Evolutionary conservation across 1,139 yeast species (phyloP).

Genomic region (Protomyces inouyei): DNA sequence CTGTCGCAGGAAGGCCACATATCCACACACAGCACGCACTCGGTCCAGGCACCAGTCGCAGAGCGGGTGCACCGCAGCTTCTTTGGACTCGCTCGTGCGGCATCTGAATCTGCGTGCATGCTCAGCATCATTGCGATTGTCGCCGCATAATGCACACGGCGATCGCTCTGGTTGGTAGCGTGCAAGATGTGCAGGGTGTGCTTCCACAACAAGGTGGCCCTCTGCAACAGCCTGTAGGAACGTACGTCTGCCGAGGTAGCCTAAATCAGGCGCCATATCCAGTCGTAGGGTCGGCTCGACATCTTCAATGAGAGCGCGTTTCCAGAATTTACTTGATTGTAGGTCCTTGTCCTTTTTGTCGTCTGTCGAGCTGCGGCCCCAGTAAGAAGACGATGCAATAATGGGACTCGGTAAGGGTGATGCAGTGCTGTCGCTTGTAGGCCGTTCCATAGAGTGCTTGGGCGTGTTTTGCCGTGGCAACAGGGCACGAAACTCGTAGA

Average conservation of each 20-base stretch:
- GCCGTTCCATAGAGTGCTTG: background rate
- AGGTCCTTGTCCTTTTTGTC: conserved; percentile 13
- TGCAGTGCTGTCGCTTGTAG: background rate
- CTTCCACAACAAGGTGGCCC: conserved; percentile 78
- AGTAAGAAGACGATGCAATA: background rate
- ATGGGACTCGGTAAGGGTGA: background rate
- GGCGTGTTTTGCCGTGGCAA: background rate
- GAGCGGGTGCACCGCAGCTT: conserved; percentile 52
- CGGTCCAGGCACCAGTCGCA: conserved; percentile 79
- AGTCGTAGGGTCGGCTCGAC: conserved; percentile 65
- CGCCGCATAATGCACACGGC: conserved; percentile 36
- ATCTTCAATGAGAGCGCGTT: conserved; percentile 66
- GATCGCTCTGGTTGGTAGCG: conserved; percentile 25
- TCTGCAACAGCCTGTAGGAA: conserved; percentile 67
- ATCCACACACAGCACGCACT: conserved; percentile 72
- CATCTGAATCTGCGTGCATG: conserved; percentile 20
- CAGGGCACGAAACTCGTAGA: background rate
- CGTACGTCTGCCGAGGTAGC: conserved; percentile 56
- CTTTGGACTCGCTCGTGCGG: conserved; percentile 37
- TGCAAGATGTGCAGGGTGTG: conserved; percentile 54
- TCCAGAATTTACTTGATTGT: conserved; percentile 57
- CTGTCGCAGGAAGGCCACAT: conserved; percentile 66
- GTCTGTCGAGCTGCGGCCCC: background rate
- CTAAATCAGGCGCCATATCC: conserved; percentile 57
- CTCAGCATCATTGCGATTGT: conserved; percentile 27